Conservation (phyloP, 106 monocot genomes). For the Dioscorea dumetorum region DNA sequence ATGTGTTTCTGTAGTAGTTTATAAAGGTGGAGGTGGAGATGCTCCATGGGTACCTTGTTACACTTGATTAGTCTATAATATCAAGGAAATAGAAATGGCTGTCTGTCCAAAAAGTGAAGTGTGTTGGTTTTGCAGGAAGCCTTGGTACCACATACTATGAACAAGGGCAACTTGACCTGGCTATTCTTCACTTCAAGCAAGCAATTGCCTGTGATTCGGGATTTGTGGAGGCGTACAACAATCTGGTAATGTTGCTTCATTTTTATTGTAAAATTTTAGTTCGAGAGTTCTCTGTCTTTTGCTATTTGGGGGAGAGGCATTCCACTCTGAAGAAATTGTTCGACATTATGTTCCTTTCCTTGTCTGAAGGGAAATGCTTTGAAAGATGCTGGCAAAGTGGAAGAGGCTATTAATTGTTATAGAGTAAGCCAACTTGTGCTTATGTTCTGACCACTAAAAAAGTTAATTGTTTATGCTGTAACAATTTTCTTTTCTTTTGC, state of each 20-base stretch:
- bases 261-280: neutral
- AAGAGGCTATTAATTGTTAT: constrained; percentile 83
- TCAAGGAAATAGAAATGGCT: too few relatives aligned
- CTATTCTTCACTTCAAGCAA: constrained; percentile 86
- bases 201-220: constrained; percentile 73
- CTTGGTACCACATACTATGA: constrained; percentile 77
- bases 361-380: constrained; percentile 81
- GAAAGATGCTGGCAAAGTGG: constrained; percentile 83
- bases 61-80: too few relatives aligned
- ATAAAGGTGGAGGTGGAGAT: too few relatives aligned
- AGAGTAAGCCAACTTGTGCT: constrained; percentile 26
- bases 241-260: constrained; percentile 45
- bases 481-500: constrained; percentile 2
- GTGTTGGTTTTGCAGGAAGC: constrained; percentile 44
- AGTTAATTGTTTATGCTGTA: neutral
- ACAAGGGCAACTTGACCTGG: constrained; percentile 87
- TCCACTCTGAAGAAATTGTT: neutral
- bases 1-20: too few relatives aligned
- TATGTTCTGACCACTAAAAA: neutral
- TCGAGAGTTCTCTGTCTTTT: neutral
- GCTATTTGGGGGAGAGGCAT: neutral
- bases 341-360: neutral
- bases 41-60: too few relatives aligned
- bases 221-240: constrained; percentile 90
- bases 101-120: neutral